Evolutionary conservation across 2,329 filamentous ascomycete genomes (phyloP).

Genomic region (Waltergamsia citrina): DNA sequence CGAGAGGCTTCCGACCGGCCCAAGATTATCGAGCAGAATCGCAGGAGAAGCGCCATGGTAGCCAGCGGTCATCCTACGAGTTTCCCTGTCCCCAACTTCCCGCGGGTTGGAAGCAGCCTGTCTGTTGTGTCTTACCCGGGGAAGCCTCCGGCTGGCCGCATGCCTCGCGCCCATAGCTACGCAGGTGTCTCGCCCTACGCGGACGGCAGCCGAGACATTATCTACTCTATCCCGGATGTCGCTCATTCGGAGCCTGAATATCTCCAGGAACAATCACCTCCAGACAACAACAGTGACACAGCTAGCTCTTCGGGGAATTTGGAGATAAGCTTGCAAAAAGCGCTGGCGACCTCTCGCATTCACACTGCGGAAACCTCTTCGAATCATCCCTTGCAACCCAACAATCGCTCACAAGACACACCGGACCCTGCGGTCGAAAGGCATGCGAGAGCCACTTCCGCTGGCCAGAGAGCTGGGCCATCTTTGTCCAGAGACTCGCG

Average conservation of each 20-base stretch:
- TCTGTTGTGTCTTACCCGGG: conserved; percentile 34
- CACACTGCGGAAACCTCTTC: too few species aligned
- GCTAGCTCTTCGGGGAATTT: conserved; percentile 28
- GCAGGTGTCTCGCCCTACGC: conserved; percentile 24
- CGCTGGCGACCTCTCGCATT: too few species aligned
- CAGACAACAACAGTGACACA: conserved; percentile 26
- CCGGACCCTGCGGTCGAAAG: conserved; percentile 2
- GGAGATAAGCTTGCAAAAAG: conserved; percentile 30
- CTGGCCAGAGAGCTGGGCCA: not conserved
- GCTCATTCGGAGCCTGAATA: conserved; percentile 5
- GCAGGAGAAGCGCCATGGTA: conserved; percentile 37
- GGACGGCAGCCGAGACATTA: conserved; percentile 17
- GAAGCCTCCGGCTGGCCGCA: not conserved
- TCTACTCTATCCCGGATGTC: conserved; percentile 17
- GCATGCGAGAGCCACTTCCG: not conserved
- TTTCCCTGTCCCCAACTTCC: conserved; percentile 19
- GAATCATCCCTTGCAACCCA: conserved; percentile 6
- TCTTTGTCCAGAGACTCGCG: conserved; percentile 11
- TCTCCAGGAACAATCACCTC: conserved; percentile 13
- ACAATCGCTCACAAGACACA: conserved; percentile 4
- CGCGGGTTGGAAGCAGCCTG: conserved; percentile 37
- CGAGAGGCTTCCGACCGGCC: conserved; percentile 30
- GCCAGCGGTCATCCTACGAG: conserved; percentile 26
- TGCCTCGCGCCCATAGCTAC: conserved; percentile 31
- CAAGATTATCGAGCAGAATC: conserved; percentile 40